phyloP scores from a whole-genome alignment of 139 green algal species.

The Picochlorum costavermella region DNA sequence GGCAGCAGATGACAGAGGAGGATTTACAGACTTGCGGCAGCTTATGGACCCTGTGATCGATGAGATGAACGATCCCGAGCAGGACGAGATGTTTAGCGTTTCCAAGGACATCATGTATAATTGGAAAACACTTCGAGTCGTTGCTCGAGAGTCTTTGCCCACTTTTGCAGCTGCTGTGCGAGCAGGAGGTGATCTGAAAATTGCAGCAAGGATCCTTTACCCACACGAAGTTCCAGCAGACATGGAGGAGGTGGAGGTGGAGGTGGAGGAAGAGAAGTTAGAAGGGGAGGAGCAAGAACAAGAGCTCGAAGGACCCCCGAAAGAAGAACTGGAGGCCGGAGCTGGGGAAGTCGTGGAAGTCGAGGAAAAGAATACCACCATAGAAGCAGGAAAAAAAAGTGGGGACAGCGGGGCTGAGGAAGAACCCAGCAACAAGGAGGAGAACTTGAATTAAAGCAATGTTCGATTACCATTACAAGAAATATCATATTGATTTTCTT shows the following conservation, averaged over 20 bases:
- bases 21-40: slow-evolving; percentile 27
- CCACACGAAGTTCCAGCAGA: slow-evolving; percentile 17
- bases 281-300: too few species aligned
- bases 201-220: slow-evolving; percentile 28
- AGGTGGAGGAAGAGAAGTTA: too few species aligned
- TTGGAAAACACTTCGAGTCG: slow-evolving; percentile 31
- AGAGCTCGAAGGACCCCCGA: neutral
- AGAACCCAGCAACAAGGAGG: neutral
- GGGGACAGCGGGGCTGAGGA: neutral
- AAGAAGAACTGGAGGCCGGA: neutral
- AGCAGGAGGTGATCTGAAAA: slow-evolving; percentile 24
- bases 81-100: slow-evolving; percentile 26
- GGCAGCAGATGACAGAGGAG: slow-evolving; percentile 26
- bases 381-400: neutral
- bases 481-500: too few species aligned
- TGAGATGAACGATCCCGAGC: slow-evolving; percentile 29
- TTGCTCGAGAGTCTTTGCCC: slow-evolving; percentile 28
- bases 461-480: neutral
- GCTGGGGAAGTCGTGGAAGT: too few species aligned
- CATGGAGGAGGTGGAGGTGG: neutral
- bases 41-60: slow-evolving; percentile 41
- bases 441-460: neutral
- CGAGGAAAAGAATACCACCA: neutral
- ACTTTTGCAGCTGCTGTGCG: slow-evolving; percentile 11
- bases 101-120: neutral